These are phyloP conservation scores for Cardamine chenopodiifolia DNA, from an alignment of 345 rosid genomes.

Conservation along the genomic window DNA sequence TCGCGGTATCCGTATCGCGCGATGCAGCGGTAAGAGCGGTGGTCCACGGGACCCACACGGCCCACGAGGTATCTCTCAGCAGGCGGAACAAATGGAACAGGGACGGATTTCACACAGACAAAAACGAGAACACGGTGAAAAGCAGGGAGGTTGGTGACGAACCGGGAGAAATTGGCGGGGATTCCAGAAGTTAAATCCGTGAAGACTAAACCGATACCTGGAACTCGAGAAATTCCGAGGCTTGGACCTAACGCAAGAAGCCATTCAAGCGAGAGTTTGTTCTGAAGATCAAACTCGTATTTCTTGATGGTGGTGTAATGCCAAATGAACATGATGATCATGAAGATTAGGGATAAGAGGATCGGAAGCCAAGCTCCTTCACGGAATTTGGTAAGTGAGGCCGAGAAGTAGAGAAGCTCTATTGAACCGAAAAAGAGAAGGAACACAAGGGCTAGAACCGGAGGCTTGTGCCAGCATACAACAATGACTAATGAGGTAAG, in stretches of 20 bases:
- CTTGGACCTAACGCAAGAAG: slow-evolving; percentile 92
- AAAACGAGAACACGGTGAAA: slow-evolving; percentile 90
- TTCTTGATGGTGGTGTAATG: slow-evolving; percentile 90
- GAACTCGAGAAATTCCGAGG: slow-evolving; percentile 89
- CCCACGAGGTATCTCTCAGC: slow-evolving; percentile 94
- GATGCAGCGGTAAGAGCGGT: slow-evolving; percentile 88
- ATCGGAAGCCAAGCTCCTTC: slow-evolving; percentile 99
- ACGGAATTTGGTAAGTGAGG: slow-evolving; percentile 89
- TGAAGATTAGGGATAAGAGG: slow-evolving; percentile 84
- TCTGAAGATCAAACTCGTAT: slow-evolving; percentile 92
- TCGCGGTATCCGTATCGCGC: slow-evolving; percentile 94
- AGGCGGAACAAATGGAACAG: slow-evolving; percentile 84
- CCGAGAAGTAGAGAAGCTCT: slow-evolving; percentile 95
- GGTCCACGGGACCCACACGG: slow-evolving; percentile 87
- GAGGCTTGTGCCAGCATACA: slow-evolving; percentile 93
- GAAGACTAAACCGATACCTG: slow-evolving; percentile 92
- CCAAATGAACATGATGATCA: slow-evolving; percentile 95
- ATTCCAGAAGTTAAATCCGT: slow-evolving; percentile 93
- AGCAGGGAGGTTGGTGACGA: slow-evolving; percentile 97
- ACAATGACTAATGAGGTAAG: slow-evolving; percentile 88
- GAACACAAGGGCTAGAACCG: slow-evolving; percentile 68
- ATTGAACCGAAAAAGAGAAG: slow-evolving; percentile 83
- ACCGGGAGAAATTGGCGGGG: slow-evolving; percentile 97
- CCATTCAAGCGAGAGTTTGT: slow-evolving; percentile 97
- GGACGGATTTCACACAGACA: slow-evolving; percentile 92